These are phyloP conservation scores for Heritiera littoralis DNA, from an alignment of 345 rosid genomes.

Conservation along the genomic window DNA sequence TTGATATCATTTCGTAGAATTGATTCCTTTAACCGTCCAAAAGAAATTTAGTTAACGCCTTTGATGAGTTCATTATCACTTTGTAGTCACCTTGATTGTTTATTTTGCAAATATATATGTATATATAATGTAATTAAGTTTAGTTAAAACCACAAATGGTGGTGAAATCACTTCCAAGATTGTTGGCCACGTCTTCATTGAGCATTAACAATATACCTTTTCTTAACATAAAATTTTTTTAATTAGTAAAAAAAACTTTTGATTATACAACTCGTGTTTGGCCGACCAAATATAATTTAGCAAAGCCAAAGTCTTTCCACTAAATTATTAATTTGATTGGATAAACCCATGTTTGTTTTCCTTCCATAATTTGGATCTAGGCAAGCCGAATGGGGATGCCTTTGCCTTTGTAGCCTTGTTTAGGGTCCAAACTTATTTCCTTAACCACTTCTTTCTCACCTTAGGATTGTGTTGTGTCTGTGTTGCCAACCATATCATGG, in stretches of 20 bases:
- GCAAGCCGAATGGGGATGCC: not conserved
- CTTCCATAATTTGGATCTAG: conserved; percentile 3
- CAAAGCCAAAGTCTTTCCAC: conserved; percentile 9
- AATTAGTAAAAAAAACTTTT: not conserved
- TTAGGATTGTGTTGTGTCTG: conserved; percentile 29
- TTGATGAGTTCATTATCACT: not conserved
- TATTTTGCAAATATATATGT: too few relatives aligned
- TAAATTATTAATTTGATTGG: conserved; percentile 23
- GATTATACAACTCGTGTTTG: not conserved
- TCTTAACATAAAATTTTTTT: not conserved
- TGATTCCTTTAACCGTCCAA: not conserved
- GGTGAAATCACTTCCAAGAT: conserved; percentile 6
- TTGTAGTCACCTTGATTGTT: not conserved
- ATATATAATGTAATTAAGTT: not conserved
- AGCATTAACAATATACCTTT: not conserved
- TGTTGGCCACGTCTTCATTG: not conserved
- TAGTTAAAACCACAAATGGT: not conserved
- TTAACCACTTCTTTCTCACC: conserved; percentile 11
- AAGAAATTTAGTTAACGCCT: conserved; percentile 1
- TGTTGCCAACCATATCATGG: conserved; percentile 47
- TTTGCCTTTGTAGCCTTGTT: conserved; percentile 28
- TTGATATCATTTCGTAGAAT: not conserved
- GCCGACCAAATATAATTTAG: conserved; percentile 1
- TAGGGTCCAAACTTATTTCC: conserved; percentile 28
- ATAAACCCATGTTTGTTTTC: conserved; percentile 17